Evolutionary conservation across 1,139 yeast species (phyloP), one percentile per base, ranked within the genome.

Genomic region (Suhomyces kunorum): DNA sequence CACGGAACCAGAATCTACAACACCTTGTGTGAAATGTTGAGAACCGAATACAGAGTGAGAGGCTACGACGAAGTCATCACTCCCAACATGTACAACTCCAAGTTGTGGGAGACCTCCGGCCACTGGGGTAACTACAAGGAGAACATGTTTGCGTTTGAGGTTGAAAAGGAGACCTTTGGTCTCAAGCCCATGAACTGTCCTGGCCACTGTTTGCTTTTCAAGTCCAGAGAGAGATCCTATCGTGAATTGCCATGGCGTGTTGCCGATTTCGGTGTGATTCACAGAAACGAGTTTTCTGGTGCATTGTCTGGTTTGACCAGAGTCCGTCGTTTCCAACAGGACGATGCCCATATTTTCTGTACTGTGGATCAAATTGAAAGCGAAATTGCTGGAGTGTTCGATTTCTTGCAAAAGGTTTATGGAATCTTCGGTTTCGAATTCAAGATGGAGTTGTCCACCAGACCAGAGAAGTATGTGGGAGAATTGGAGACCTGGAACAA

Each of bases 171-270:
- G 62, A 64, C 69, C 2, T 87, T 74, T 58, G 97, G 96, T 46
- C 78, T 92, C 50, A 92, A 92, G 64, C 98, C 98, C 53, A 92
- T 92, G 98, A 92, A 92, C 71, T 90, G 98, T 71, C 98, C 98
- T 14, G 98, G 98, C 37, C 98, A 92, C 66, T 90, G 98, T 74
- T 64, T 92, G 49, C 76, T 92, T 60, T 92, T 87, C 72, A 83
- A 84, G 58, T 68, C 89, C 39, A 81, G 92, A 61, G 95, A 87
- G 61, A 82, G 96, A 64, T 87, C 96, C 2, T 88, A 89, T 69
- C 80, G 95, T 58, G 98, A 92, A 61, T 74, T 92, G 63, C 98
- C 98, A 48, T 80, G 95, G 82, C 82, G 98, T 72, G 89, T 87
- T 64, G 94, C 96, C 50, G 98, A 92, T 65, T 89, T 92, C 63